Conservation (phyloP, 495 filamentous ascomycete genomes). For the Penicillium herquei region DNA sequence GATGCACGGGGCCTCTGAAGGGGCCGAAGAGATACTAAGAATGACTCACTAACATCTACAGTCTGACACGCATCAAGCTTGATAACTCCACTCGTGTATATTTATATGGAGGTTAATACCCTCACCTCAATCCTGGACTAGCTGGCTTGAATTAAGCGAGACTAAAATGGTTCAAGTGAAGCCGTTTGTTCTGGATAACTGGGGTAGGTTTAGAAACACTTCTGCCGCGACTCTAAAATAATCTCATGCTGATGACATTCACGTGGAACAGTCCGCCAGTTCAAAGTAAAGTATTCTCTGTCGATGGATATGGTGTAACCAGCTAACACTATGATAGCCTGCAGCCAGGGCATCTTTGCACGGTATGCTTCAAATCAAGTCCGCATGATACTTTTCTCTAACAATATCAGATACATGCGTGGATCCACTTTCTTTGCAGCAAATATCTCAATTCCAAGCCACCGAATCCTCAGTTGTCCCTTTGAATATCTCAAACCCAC, state of each 20-base stretch:
- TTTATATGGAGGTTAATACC: no score
- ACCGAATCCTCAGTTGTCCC: neutral
- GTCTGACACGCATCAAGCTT: no score
- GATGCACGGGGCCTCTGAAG: no score
- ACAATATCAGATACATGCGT: slow-evolving; percentile 11
- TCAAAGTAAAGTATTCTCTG: slow-evolving; percentile 4
- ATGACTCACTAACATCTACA: no score
- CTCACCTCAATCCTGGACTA: neutral
- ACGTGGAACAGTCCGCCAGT: slow-evolving; percentile 7
- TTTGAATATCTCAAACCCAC: neutral
- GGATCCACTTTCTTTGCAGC: slow-evolving; percentile 9
- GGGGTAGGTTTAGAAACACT: slow-evolving; percentile 1
- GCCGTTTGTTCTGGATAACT: slow-evolving; percentile 14
- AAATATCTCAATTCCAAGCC: neutral
- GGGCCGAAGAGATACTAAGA: no score
- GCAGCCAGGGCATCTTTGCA: slow-evolving; percentile 1
- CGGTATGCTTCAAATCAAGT: neutral
- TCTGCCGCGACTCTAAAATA: no score
- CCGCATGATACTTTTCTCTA: neutral
- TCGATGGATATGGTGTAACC: neutral
- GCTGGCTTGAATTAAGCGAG: neutral
- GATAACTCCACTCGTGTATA: no score
- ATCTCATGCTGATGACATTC: neutral
- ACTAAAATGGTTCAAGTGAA: slow-evolving; percentile 9
- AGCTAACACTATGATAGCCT: neutral